phyloP scores from a whole-genome alignment of 768 basidiomycete genomes.

The Xerocomus potaroensis region DNA sequence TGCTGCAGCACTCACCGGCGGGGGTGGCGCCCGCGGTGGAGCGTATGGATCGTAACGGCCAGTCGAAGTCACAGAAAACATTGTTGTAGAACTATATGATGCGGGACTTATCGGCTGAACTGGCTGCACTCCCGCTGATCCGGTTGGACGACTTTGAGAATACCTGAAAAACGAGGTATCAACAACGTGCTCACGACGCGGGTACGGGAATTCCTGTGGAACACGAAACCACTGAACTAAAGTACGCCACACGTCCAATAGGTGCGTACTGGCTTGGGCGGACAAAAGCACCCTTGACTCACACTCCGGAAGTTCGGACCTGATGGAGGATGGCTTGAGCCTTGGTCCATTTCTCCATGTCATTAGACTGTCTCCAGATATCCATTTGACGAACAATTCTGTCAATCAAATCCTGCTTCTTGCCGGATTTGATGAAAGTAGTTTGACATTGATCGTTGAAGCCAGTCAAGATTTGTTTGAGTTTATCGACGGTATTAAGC shows the following conservation, averaged over 20 bases:
- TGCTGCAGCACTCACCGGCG: slow-evolving; percentile 37
- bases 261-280: slow-evolving; percentile 7
- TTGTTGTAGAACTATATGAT: slow-evolving; percentile 21
- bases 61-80: slow-evolving; percentile 27
- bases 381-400: slow-evolving; percentile 60
- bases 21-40: slow-evolving; percentile 45
- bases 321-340: slow-evolving; percentile 65
- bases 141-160: slow-evolving; percentile 23
- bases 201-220: slow-evolving; percentile 3
- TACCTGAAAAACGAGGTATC: slow-evolving; percentile 23
- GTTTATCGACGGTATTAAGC: slow-evolving; percentile 78
- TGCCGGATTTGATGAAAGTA: slow-evolving; percentile 69
- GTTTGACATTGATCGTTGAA: slow-evolving; percentile 76
- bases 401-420: slow-evolving; percentile 85
- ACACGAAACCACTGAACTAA: slow-evolving; percentile 5
- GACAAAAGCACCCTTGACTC: slow-evolving; percentile 35
- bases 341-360: slow-evolving; percentile 63
- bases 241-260: slow-evolving; percentile 8
- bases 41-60: slow-evolving; percentile 66
- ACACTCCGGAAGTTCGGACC: slow-evolving; percentile 65
- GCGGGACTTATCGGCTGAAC: slow-evolving; percentile 16
- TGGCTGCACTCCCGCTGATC: slow-evolving; percentile 23
- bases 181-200: slow-evolving; percentile 11
- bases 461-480: slow-evolving; percentile 75
- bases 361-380: slow-evolving; percentile 51